phyloP scores from a whole-genome alignment of 148 eudicot species.

The Camellia granthamiana region DNA sequence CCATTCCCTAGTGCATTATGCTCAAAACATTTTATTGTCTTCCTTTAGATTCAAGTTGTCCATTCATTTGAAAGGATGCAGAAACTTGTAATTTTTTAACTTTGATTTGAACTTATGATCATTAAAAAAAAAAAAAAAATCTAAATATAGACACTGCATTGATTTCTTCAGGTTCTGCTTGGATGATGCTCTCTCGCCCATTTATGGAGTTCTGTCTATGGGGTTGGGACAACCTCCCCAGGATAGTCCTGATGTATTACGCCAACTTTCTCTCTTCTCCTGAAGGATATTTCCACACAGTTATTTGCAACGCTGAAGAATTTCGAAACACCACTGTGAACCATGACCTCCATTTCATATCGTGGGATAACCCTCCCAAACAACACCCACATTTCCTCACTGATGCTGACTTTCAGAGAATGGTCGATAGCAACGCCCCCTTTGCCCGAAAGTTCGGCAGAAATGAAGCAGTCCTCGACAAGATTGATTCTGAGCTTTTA shows the following conservation, averaged over 20 bases:
- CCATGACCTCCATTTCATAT: conserved; percentile 72
- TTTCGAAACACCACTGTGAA: conserved; percentile 66
- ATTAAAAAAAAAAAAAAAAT: not conserved
- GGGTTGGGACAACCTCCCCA: conserved; percentile 81
- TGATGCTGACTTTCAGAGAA: conserved; percentile 40
- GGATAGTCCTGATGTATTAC: conserved; percentile 62
- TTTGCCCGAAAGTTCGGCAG: conserved; percentile 70
- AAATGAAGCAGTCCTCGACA: conserved; percentile 38
- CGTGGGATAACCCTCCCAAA: conserved; percentile 78
- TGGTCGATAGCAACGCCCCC: conserved; percentile 62
- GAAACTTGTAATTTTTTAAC: not conserved
- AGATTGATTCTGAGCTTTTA: conserved; percentile 60
- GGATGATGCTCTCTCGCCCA: conserved; percentile 81
- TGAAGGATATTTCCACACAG: conserved; percentile 77
- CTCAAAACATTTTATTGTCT: not conserved
- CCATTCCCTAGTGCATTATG: not conserved
- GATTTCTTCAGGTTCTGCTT: conserved; percentile 62
- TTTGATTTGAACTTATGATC: not conserved
- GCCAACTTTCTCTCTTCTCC: conserved; percentile 75
- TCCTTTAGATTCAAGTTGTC: not conserved
- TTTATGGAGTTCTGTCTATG: conserved; percentile 63
- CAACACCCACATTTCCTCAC: conserved; percentile 75
- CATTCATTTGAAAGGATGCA: not conserved
- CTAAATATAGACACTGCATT: not conserved
- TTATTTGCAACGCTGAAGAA: conserved; percentile 67